Evolutionary conservation across 176 grass and related monocot genomes (phyloP).

Genomic region (Musa troglodytarum): DNA sequence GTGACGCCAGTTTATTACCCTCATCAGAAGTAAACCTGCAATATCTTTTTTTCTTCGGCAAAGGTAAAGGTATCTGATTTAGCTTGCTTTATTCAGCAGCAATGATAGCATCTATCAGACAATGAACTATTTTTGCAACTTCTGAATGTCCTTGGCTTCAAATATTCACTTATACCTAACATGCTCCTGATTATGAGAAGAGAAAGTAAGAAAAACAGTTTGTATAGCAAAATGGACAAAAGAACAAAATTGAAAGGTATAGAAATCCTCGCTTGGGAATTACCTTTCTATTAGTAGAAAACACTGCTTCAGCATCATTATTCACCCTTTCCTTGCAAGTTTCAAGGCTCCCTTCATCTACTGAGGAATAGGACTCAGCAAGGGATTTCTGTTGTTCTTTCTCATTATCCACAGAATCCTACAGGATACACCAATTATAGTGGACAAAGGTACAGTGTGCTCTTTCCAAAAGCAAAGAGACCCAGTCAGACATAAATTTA

Average conservation of each 20-base stretch:
- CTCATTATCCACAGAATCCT: slow-evolving; percentile 35
- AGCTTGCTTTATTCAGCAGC: slow-evolving; percentile 86
- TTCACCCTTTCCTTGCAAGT: slow-evolving; percentile 27
- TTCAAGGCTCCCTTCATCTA: slow-evolving; percentile 32
- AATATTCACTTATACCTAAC: slow-evolving; percentile 28
- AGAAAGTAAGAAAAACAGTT: slow-evolving; percentile 18
- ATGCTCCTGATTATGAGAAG: slow-evolving; percentile 25
- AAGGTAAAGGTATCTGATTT: slow-evolving; percentile 76
- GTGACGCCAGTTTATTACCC: too few relatives aligned
- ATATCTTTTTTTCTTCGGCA: slow-evolving; percentile 89
- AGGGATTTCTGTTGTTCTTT: slow-evolving; percentile 56
- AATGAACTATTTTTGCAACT: slow-evolving; percentile 57
- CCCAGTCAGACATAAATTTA: too few relatives aligned
- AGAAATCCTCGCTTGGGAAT: not conserved
- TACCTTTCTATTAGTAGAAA: slow-evolving; percentile 13
- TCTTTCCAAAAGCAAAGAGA: not conserved
- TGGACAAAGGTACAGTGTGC: slow-evolving; percentile 20
- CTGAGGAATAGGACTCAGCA: slow-evolving; percentile 63
- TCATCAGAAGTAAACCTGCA: slow-evolving; percentile 45
- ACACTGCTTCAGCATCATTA: slow-evolving; percentile 12
- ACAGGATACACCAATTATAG: slow-evolving; percentile 12
- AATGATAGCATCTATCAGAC: slow-evolving; percentile 90
- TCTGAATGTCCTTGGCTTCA: slow-evolving; percentile 29
- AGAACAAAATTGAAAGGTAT: slow-evolving; percentile 2
- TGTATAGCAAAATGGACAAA: slow-evolving; percentile 4